Evolutionary conservation across 257 asterid species (phyloP).

Genomic region (Parsonsia alboflavescens): DNA sequence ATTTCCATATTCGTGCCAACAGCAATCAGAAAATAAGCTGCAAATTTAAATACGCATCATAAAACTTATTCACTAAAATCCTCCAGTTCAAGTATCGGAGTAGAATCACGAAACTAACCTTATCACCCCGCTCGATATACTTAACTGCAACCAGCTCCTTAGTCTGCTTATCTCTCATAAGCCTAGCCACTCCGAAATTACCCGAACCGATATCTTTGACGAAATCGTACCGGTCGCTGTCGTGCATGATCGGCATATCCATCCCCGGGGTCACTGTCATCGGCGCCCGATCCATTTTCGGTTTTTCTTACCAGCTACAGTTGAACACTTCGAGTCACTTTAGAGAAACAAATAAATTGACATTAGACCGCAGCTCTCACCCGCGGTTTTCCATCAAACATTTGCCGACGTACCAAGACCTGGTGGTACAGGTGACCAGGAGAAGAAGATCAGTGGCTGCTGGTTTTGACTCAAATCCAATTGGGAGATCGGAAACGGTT

Average conservation of each 20-base stretch:
- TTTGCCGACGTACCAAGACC: background rate
- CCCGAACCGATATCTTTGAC: conserved; percentile 85
- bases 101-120: conserved; percentile 38
- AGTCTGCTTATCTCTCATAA: conserved; percentile 78
- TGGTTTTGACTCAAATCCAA: conserved; percentile 17
- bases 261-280: conserved; percentile 46
- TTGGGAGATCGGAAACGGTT: conserved; percentile 10
- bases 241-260: conserved; percentile 97
- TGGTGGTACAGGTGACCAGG: background rate
- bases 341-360: background rate
- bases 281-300: conserved; percentile 61
- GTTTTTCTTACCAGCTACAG: background rate
- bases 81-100: background rate
- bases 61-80: background rate
- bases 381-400: background rate
- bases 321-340: background rate
- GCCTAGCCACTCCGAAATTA: conserved; percentile 77
- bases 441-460: background rate
- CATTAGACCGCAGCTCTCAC: background rate
- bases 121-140: conserved; percentile 84
- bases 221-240: conserved; percentile 77
- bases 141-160: conserved; percentile 78
- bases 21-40: conserved; percentile 1
- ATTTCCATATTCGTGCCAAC: background rate
- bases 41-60: conserved; percentile 1